Evolutionary conservation across 345 rosid species (phyloP).

Genomic region (Pelargonium nanum): DNA sequence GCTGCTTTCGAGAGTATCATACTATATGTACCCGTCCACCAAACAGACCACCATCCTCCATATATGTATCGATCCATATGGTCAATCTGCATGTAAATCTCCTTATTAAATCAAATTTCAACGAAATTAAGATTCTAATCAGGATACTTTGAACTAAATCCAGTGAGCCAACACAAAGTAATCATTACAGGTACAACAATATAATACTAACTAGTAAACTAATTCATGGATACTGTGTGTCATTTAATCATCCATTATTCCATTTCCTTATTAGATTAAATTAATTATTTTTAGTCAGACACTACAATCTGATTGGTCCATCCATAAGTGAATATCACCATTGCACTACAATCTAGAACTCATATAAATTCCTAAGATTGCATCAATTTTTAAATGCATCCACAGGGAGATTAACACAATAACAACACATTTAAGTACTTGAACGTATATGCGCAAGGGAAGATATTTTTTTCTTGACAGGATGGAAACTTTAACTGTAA

Average conservation of each 20-base stretch:
- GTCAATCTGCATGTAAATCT: conserved; percentile 41
- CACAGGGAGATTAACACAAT: no score
- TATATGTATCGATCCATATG: conserved; percentile 38
- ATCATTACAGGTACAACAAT: not conserved
- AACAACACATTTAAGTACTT: no score
- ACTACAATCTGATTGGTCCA: no score
- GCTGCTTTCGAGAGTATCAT: conserved; percentile 97
- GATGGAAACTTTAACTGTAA: no score
- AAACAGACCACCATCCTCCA: conserved; percentile 99
- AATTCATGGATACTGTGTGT: not conserved
- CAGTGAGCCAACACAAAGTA: not conserved
- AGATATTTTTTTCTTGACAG: no score
- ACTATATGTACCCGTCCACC: conserved; percentile 97
- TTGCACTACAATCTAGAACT: no score
- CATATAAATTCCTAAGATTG: no score
- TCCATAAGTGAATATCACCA: no score
- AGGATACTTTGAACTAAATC: not conserved
- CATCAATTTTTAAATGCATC: no score
- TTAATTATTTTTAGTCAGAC: not conserved
- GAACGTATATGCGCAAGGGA: no score
- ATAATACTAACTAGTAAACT: not conserved
- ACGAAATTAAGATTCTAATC: not conserved
- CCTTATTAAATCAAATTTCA: not conserved
- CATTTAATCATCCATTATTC: not conserved
- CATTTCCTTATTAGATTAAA: not conserved